phyloP scores from a whole-genome alignment of 2,329 filamentous ascomycete genomes.

The Botrytis deweyae region DNA sequence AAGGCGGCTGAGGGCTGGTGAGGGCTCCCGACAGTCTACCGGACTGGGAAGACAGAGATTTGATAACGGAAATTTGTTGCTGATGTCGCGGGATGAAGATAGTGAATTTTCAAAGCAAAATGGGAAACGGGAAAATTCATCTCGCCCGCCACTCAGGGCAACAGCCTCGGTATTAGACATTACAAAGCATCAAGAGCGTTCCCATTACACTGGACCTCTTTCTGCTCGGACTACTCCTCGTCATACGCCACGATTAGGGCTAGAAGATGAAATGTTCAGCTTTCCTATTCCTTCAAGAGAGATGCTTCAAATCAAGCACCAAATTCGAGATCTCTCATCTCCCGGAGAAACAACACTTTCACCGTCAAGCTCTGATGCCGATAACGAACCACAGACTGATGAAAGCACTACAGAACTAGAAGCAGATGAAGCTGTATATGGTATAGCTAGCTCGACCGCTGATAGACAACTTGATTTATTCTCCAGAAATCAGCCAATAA shows the following conservation, averaged over 20 bases:
- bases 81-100: slow-evolving; percentile 19
- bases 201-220: slow-evolving; percentile 22
- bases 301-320: slow-evolving; percentile 23
- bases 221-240: slow-evolving; percentile 27
- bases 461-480: slow-evolving; percentile 33
- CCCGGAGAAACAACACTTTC: slow-evolving; percentile 36
- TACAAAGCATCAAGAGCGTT: slow-evolving; percentile 21
- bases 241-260: slow-evolving; percentile 22
- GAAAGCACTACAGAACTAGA: slow-evolving; percentile 35
- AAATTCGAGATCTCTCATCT: slow-evolving; percentile 32
- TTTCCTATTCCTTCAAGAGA: slow-evolving; percentile 22
- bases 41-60: slow-evolving; percentile 29
- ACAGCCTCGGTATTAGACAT: slow-evolving; percentile 28
- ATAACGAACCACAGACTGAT: slow-evolving; percentile 38
- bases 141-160: slow-evolving; percentile 31
- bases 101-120: slow-evolving; percentile 21
- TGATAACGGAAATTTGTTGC: slow-evolving; percentile 29
- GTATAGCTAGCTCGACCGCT: background rate
- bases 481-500: slow-evolving; percentile 35
- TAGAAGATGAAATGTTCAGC: slow-evolving; percentile 24
- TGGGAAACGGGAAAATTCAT: slow-evolving; percentile 20
- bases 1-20: slow-evolving; percentile 32
- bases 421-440: slow-evolving; percentile 1
- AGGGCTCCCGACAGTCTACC: slow-evolving; percentile 21
- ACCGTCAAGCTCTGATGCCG: slow-evolving; percentile 34